Percentiles rank a stretch among this genome's conserved stretches.
These are phyloP conservation scores for Mortierella sp. DNA, from an alignment of 371 early-diverging fungal species.

Conservation along the genomic window DNA sequence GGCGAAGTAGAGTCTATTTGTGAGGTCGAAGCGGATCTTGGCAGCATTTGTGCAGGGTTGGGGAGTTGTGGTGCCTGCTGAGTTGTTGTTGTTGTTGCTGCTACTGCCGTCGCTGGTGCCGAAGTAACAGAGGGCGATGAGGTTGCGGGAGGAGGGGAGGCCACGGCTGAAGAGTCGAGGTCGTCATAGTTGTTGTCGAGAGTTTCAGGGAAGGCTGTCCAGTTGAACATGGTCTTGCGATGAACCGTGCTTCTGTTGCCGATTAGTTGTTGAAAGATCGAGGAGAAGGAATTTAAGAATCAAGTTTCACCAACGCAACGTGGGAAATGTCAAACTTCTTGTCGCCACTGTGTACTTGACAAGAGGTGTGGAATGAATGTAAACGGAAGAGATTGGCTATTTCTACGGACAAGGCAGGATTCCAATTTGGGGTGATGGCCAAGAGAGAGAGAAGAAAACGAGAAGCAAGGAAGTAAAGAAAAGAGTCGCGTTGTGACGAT, in stretches of 20 bases:
- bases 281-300: not conserved
- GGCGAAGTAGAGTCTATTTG: conserved; percentile 33
- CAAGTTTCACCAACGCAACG: not conserved
- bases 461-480: not conserved
- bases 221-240: conserved; percentile 37
- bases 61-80: not conserved
- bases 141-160: conserved; percentile 20
- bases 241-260: not conserved
- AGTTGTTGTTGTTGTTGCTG: conserved; percentile 11
- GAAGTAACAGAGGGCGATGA: not conserved
- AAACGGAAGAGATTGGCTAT: not conserved
- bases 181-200: conserved; percentile 55
- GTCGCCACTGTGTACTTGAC: not conserved
- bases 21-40: conserved; percentile 44
- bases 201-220: conserved; percentile 48
- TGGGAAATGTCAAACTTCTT: not conserved
- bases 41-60: conserved; percentile 18
- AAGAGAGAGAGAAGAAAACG: not conserved
- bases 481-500: not conserved
- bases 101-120: not conserved
- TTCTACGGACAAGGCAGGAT: not conserved
- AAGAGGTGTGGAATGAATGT: not conserved
- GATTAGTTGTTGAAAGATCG: not conserved
- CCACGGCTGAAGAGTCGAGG: conserved; percentile 21
- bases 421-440: not conserved